Evolutionary conservation across 805 yeast species (phyloP).

Genomic region (Zygosaccharomyces pseudorouxii): DNA sequence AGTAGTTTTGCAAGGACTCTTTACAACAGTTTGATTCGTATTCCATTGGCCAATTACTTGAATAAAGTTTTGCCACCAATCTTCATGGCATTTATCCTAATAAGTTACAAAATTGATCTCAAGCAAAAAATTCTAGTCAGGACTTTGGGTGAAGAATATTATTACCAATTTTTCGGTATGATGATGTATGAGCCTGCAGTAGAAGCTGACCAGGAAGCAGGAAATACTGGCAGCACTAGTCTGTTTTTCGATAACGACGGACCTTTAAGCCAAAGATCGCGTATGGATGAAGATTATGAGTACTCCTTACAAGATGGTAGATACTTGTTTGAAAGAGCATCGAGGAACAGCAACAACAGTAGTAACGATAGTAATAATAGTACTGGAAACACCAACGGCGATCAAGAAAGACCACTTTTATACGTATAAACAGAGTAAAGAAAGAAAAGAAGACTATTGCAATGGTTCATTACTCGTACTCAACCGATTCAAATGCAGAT

Average conservation of each 20-base stretch:
- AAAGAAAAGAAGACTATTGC: conserved; percentile 3
- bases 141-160: conserved; percentile 33
- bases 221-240: conserved; percentile 6
- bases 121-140: conserved; percentile 28
- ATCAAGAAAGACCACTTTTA: not conserved
- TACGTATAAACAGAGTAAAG: not conserved
- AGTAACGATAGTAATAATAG: conserved; percentile 1
- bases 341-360: conserved; percentile 18
- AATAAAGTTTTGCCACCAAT: conserved; percentile 29
- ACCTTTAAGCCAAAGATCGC: conserved; percentile 14
- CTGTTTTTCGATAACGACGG: conserved; percentile 5
- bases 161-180: conserved; percentile 34
- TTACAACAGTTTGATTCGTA: conserved; percentile 27
- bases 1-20: conserved; percentile 27
- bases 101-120: conserved; percentile 29
- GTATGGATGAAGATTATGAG: conserved; percentile 41
- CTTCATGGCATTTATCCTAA: conserved; percentile 24
- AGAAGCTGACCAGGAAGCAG: conserved; percentile 4
- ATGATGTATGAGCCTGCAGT: conserved; percentile 27
- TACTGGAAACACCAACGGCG: not conserved
- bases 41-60: conserved; percentile 28
- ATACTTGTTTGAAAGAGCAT: conserved; percentile 31
- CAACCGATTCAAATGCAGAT: conserved; percentile 76
- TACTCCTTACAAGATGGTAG: conserved; percentile 35
- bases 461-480: conserved; percentile 70